Percentiles rank a stretch among this genome's conserved stretches.
These are phyloP conservation scores for Berkeleyomyces basicola DNA, from an alignment of 2,329 filamentous ascomycete species.

Conservation along the genomic window DNA sequence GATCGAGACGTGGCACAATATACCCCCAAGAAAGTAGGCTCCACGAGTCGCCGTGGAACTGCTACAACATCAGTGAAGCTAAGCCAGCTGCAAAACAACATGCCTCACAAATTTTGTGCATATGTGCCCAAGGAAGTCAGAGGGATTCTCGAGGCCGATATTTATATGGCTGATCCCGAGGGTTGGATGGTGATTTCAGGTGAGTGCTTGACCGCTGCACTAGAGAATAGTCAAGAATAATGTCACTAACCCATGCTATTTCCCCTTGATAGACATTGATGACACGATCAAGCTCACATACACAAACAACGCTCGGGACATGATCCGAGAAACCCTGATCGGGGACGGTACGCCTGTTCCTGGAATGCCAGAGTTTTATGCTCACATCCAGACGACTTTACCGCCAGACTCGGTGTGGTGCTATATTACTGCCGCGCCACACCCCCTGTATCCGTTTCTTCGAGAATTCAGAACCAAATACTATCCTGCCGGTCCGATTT, in stretches of 20 bases:
- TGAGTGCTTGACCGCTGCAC: conserved; percentile 19
- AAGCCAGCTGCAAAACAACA: conserved; percentile 29
- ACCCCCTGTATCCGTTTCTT: conserved; percentile 84
- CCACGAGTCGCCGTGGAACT: conserved; percentile 56
- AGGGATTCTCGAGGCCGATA: conserved; percentile 47
- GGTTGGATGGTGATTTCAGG: conserved; percentile 75
- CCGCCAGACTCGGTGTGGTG: conserved; percentile 58
- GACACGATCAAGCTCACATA: conserved; percentile 89
- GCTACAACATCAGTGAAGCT: conserved; percentile 44
- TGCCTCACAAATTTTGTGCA: conserved; percentile 29
- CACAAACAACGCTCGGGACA: conserved; percentile 63
- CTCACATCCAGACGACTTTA: conserved; percentile 38
- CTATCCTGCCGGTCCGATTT: conserved; percentile 64
- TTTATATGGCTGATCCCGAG: conserved; percentile 55
- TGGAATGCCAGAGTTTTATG: conserved; percentile 78
- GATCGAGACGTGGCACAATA: neutral
- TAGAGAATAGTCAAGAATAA: neutral
- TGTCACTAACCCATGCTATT: conserved; percentile 13
- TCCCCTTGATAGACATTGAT: conserved; percentile 52
- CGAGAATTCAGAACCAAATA: conserved; percentile 51
- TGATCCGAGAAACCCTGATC: conserved; percentile 70
- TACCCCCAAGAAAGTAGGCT: conserved; percentile 38
- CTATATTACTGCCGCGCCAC: conserved; percentile 85
- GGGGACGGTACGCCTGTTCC: conserved; percentile 52
- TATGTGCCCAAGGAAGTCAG: conserved; percentile 33